phyloP scores from a whole-genome alignment of 169 alveolate genomes.

The Eimeria mitis region DNA sequence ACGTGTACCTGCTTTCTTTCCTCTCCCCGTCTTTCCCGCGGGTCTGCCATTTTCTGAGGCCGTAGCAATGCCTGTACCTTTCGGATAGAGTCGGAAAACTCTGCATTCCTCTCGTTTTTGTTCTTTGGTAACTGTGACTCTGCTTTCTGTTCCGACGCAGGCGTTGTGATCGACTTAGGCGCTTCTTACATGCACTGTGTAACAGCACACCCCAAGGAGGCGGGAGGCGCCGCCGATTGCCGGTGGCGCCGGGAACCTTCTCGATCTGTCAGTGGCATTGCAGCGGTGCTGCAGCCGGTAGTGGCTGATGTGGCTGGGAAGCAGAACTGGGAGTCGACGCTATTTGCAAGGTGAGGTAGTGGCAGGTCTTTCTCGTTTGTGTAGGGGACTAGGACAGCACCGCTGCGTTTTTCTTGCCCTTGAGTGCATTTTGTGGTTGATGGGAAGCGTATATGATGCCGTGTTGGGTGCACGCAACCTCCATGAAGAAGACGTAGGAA shows the following conservation, averaged over 20 bases:
- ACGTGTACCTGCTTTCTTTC: background rate
- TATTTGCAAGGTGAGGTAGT: slow-evolving; percentile 77
- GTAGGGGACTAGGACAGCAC: background rate
- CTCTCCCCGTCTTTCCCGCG: background rate
- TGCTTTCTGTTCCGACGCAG: slow-evolving; percentile 34
- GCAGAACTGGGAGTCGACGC: slow-evolving; percentile 81
- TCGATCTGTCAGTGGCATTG: slow-evolving; percentile 83
- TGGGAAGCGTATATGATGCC: background rate
- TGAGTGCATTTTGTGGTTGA: background rate
- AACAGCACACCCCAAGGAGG: slow-evolving; percentile 69
- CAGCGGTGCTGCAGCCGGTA: slow-evolving; percentile 78
- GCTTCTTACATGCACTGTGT: slow-evolving; percentile 83
- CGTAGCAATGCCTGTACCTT: background rate
- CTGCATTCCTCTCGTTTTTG: background rate
- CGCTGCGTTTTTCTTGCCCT: background rate
- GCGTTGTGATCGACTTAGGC: slow-evolving; percentile 75
- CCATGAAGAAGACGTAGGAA: background rate
- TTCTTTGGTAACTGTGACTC: background rate
- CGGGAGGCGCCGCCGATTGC: slow-evolving; percentile 48
- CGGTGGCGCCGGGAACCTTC: slow-evolving; percentile 83
- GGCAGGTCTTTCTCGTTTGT: background rate
- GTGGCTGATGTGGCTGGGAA: slow-evolving; percentile 83
- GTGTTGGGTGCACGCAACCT: background rate
- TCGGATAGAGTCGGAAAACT: too few species aligned
- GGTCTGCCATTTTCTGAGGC: background rate